Evolutionary conservation across 176 grass and related monocot genomes (phyloP).

Genomic region (Juncus inflexus): DNA sequence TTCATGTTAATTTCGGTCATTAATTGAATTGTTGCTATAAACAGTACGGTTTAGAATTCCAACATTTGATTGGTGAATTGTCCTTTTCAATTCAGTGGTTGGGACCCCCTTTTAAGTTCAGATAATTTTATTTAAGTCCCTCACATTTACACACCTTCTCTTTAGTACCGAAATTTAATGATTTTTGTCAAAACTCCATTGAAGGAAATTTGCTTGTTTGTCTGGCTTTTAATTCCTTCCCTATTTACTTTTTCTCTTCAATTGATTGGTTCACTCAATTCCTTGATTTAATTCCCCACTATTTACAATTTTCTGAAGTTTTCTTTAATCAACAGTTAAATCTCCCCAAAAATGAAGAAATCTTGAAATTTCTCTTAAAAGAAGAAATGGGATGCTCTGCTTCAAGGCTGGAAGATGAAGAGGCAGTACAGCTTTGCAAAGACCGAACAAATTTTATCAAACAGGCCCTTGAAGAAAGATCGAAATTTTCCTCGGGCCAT

Average conservation of each 20-base stretch:
- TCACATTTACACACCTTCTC: conserved; percentile 11
- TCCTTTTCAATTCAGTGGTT: background rate
- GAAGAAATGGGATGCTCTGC: conserved; percentile 98
- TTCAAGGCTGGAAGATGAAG: conserved; percentile 92
- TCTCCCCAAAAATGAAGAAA: conserved; percentile 48
- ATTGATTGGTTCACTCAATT: conserved; percentile 6
- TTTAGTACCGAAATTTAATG: conserved; percentile 17
- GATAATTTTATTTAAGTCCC: conserved; percentile 15
- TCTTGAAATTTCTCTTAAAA: conserved; percentile 45
- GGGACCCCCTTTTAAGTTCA: background rate
- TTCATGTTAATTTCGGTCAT: too few species aligned
- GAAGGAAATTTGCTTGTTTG: background rate
- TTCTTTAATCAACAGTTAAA: conserved; percentile 15
- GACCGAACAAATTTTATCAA: conserved; percentile 93
- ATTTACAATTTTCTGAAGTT: background rate
- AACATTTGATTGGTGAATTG: conserved; percentile 11
- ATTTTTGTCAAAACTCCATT: background rate
- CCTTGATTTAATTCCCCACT: background rate
- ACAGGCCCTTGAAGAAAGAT: conserved; percentile 75
- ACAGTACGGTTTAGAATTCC: conserved; percentile 14
- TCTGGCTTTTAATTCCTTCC: conserved; percentile 2
- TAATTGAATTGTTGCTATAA: background rate
- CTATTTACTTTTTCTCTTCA: conserved; percentile 6
- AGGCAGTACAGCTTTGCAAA: conserved; percentile 85
- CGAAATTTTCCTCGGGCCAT: conserved; percentile 63